phyloP scores from a whole-genome alignment of 441 rosid genomes.

The Jatropha podagrica region DNA sequence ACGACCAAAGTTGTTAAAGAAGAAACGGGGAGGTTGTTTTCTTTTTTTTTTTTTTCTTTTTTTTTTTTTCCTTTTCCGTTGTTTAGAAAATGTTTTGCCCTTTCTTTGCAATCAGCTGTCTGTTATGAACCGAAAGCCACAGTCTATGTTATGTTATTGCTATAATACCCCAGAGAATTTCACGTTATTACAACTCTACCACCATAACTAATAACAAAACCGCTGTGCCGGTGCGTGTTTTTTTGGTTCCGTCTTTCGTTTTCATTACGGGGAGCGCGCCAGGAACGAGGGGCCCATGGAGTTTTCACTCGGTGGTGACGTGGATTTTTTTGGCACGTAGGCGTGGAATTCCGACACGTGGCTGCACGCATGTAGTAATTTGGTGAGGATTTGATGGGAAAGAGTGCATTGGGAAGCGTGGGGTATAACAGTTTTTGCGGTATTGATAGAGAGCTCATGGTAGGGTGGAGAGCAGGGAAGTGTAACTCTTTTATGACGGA shows the following conservation, averaged over 20 bases:
- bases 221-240: slow-evolving; percentile 39
- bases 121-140: slow-evolving; percentile 71
- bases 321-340: background rate
- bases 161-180: slow-evolving; percentile 25
- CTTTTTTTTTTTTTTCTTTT: slow-evolving; percentile 6
- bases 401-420: slow-evolving; percentile 12
- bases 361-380: slow-evolving; percentile 8
- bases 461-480: slow-evolving; percentile 15
- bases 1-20: slow-evolving; percentile 40
- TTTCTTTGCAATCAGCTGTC: slow-evolving; percentile 52
- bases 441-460: slow-evolving; percentile 15
- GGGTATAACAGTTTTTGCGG: slow-evolving; percentile 14
- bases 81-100: background rate
- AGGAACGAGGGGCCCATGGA: slow-evolving; percentile 16
- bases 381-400: background rate
- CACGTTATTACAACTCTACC: slow-evolving; percentile 33
- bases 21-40: slow-evolving; percentile 31
- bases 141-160: slow-evolving; percentile 2
- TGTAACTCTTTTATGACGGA: background rate
- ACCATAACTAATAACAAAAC: slow-evolving; percentile 11
- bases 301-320: slow-evolving; percentile 10
- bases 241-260: slow-evolving; percentile 21
- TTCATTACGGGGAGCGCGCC: slow-evolving; percentile 24
- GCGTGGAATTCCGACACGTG: slow-evolving; percentile 17
- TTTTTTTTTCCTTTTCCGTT: slow-evolving; percentile 13